A percentile compares a stretch with the other conserved stretches of the same genome.
Conservation (phyloP, 179 eudicot genomes). For the Carnegiea gigantea region DNA sequence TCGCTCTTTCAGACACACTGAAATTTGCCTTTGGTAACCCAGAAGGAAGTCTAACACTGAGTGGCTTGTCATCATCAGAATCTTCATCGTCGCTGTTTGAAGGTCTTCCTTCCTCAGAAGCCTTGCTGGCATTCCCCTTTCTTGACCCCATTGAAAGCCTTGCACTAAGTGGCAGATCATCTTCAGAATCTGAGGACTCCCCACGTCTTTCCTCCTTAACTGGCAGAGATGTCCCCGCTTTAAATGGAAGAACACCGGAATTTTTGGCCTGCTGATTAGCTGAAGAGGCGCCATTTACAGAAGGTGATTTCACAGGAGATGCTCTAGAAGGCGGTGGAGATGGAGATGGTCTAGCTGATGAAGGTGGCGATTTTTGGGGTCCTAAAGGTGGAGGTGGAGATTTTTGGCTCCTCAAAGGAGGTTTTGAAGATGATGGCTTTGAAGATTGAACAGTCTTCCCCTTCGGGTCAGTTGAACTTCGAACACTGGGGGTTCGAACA, state of each 20-base stretch:
- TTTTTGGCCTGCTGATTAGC: conserved; percentile 40
- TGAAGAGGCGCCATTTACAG: conserved; percentile 32
- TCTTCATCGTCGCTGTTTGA: conserved; percentile 50
- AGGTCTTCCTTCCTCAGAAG: conserved; percentile 31
- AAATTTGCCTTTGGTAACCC: conserved; percentile 3
- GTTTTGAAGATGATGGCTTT: conserved; percentile 46
- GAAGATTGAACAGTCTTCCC: conserved; percentile 48
- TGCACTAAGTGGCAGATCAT: conserved; percentile 69
- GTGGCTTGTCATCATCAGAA: conserved; percentile 91
- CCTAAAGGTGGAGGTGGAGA: conserved; percentile 35
- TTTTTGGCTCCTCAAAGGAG: conserved; percentile 39
- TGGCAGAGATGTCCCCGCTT: conserved; percentile 37
- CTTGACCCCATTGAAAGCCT: conserved; percentile 34
- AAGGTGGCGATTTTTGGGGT: conserved; percentile 39
- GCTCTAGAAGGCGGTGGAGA: conserved; percentile 32
- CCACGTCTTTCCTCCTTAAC: conserved; percentile 25
- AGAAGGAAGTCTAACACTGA: conserved; percentile 46
- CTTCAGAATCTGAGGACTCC: conserved; percentile 84
- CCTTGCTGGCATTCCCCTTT: conserved; percentile 25
- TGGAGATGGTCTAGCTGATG: conserved; percentile 20
- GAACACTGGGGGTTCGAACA: conserved; percentile 41
- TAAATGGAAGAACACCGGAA: conserved; percentile 14
- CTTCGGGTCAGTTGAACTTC: conserved; percentile 40
- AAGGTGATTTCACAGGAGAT: conserved; percentile 27
- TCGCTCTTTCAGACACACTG: conserved; percentile 23